Percentiles rank a stretch among this genome's conserved stretches.
phyloP scores from a whole-genome alignment of 2,329 filamentous ascomycete species.

The Aspergillus nomiae region DNA sequence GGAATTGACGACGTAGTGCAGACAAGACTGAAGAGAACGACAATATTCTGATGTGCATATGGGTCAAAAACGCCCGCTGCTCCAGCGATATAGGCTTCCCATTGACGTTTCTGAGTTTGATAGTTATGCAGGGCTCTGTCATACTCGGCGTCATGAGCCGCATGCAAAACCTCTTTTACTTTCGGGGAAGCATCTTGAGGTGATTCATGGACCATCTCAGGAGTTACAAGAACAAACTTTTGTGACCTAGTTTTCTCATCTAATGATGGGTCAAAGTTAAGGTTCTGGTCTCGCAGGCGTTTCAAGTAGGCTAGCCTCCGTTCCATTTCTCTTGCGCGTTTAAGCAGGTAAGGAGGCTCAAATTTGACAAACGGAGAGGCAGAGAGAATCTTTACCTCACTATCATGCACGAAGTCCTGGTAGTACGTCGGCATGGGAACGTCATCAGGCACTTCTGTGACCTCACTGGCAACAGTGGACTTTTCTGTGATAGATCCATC shows the following conservation, averaged over 20 bases:
- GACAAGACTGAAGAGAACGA: slow-evolving; percentile 89
- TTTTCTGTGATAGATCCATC: slow-evolving; percentile 20
- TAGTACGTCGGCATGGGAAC: slow-evolving; percentile 88
- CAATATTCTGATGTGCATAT: slow-evolving; percentile 93
- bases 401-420: slow-evolving; percentile 90
- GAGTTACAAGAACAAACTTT: slow-evolving; percentile 86
- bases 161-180: slow-evolving; percentile 89
- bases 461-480: slow-evolving; percentile 20
- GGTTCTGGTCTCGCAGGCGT: slow-evolving; percentile 72
- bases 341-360: slow-evolving; percentile 87
- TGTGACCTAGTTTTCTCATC: slow-evolving; percentile 66
- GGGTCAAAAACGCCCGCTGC: slow-evolving; percentile 91
- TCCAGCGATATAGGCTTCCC: slow-evolving; percentile 91
- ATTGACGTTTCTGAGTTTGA: slow-evolving; percentile 89
- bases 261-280: slow-evolving; percentile 45
- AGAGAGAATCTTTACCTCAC: slow-evolving; percentile 89
- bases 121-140: slow-evolving; percentile 94
- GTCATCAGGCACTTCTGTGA: slow-evolving; percentile 68
- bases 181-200: slow-evolving; percentile 78
- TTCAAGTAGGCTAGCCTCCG: slow-evolving; percentile 79
- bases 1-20: slow-evolving; percentile 93
- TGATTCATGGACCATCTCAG: slow-evolving; percentile 89
- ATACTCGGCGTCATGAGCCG: slow-evolving; percentile 94
- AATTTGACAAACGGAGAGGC: slow-evolving; percentile 97
- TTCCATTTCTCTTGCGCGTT: slow-evolving; percentile 89